phyloP scores from a whole-genome alignment of 2,329 filamentous ascomycete genomes.

The Penicillium brevicompactum region DNA sequence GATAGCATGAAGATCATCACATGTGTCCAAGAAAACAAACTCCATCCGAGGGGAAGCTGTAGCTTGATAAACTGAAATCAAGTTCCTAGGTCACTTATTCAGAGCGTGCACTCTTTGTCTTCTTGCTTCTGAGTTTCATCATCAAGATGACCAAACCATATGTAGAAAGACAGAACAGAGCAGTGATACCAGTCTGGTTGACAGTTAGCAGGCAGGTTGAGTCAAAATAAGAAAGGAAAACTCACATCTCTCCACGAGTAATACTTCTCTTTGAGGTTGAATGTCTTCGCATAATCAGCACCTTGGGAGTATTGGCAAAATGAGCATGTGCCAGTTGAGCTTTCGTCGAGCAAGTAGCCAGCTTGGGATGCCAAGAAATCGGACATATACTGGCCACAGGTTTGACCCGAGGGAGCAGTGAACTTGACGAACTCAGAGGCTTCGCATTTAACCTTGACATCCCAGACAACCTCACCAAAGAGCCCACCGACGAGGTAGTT shows the following conservation, averaged over 20 bases:
- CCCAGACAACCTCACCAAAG: constrained; percentile 41
- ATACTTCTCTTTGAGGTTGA: constrained; percentile 37
- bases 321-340: constrained; percentile 28
- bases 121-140: constrained; percentile 54
- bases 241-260: constrained; percentile 43
- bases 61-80: background rate
- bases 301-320: constrained; percentile 37
- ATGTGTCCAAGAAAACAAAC: no score
- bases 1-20: no score
- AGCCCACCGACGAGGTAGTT: constrained; percentile 46
- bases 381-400: constrained; percentile 39
- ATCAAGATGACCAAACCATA: constrained; percentile 50
- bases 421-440: constrained; percentile 35
- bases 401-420: constrained; percentile 29
- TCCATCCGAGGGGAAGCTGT: no score
- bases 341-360: constrained; percentile 34
- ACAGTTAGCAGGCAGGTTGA: background rate
- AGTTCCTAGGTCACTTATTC: constrained; percentile 20
- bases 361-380: constrained; percentile 30
- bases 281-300: constrained; percentile 37
- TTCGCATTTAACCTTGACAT: constrained; percentile 41
- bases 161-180: constrained; percentile 45
- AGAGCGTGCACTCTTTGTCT: constrained; percentile 47
- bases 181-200: constrained; percentile 43
- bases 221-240: background rate